A percentile compares a stretch with the other conserved stretches of the same genome.
Conservation (phyloP, 2,329 filamentous ascomycete genomes). For the Diplodia corticola region DNA sequence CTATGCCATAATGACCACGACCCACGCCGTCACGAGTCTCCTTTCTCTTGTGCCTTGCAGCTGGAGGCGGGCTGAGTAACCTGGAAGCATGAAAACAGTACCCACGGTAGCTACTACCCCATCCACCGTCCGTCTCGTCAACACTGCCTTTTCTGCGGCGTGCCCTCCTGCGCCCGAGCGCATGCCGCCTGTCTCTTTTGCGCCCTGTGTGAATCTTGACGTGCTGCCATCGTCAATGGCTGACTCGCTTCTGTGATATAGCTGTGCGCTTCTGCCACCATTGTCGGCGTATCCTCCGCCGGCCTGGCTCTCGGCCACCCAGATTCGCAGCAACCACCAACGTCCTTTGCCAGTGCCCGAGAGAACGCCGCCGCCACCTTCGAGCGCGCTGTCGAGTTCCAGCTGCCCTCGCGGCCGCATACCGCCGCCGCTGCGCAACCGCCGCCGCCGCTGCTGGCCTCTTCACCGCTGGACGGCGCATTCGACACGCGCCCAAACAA, state of each 20-base stretch:
- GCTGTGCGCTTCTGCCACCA: constrained; percentile 64
- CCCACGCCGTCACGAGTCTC: constrained; percentile 38
- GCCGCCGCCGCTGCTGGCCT: not conserved
- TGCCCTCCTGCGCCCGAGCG: not conserved
- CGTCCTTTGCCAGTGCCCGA: constrained; percentile 15
- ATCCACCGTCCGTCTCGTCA: not conserved
- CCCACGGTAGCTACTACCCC: constrained; percentile 40
- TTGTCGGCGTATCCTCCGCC: constrained; percentile 59
- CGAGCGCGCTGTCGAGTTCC: not conserved
- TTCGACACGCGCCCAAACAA: constrained; percentile 11
- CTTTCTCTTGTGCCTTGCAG: constrained; percentile 40
- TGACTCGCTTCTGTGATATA: constrained; percentile 44
- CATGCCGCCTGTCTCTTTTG: not conserved
- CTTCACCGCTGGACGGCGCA: constrained; percentile 17
- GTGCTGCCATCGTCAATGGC: constrained; percentile 33
- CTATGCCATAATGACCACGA: constrained; percentile 44
- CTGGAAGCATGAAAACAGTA: constrained; percentile 49
- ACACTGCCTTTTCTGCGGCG: not conserved
- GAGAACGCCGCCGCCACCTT: not conserved
- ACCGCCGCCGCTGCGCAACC: constrained; percentile 8
- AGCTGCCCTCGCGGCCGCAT: constrained; percentile 8
- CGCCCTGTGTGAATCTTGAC: not conserved
- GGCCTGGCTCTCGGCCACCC: constrained; percentile 59
- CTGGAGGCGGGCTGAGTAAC: constrained; percentile 35
- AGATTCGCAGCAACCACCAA: constrained; percentile 34